These are phyloP conservation scores for Kodamaea leandrae DNA, from an alignment of 805 yeast genomes.

Conservation along the genomic window DNA sequence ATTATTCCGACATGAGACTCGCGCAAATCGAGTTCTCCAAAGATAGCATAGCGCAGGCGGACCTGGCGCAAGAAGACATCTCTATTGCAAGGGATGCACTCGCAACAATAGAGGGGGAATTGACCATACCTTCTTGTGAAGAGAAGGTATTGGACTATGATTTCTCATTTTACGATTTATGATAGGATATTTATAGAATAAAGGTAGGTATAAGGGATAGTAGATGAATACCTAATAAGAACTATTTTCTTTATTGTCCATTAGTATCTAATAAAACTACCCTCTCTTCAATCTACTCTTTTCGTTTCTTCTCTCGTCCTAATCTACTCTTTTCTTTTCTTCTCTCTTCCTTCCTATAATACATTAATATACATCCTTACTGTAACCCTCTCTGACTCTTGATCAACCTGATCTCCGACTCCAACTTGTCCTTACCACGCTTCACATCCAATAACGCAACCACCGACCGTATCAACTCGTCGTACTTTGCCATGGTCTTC, in stretches of 20 bases:
- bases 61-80: slow-evolving; percentile 9
- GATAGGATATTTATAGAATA: not conserved
- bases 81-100: slow-evolving; percentile 1
- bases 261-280: too few relatives aligned
- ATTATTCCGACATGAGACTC: slow-evolving; percentile 1
- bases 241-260: too few relatives aligned
- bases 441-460: slow-evolving; percentile 77
- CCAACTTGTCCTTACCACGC: slow-evolving; percentile 81
- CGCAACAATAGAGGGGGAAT: not conserved
- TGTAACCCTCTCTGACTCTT: slow-evolving; percentile 40
- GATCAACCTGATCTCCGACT: slow-evolving; percentile 60
- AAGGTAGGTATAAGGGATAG: not conserved
- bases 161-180: not conserved
- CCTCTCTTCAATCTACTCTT: too few relatives aligned
- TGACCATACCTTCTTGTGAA: not conserved
- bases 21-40: slow-evolving; percentile 2
- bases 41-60: not conserved
- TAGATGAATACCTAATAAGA: not conserved
- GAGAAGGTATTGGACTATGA: slow-evolving; percentile 2
- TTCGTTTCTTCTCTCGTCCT: too few relatives aligned
- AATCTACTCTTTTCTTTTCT: too few relatives aligned
- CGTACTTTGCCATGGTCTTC: slow-evolving; percentile 72
- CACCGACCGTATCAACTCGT: slow-evolving; percentile 66
- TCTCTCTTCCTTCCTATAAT: too few relatives aligned
- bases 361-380: slow-evolving; percentile 15